phyloP scores from a whole-genome alignment of 352 stramenopile genomes.

The Phytopythium chamaehyphon region DNA sequence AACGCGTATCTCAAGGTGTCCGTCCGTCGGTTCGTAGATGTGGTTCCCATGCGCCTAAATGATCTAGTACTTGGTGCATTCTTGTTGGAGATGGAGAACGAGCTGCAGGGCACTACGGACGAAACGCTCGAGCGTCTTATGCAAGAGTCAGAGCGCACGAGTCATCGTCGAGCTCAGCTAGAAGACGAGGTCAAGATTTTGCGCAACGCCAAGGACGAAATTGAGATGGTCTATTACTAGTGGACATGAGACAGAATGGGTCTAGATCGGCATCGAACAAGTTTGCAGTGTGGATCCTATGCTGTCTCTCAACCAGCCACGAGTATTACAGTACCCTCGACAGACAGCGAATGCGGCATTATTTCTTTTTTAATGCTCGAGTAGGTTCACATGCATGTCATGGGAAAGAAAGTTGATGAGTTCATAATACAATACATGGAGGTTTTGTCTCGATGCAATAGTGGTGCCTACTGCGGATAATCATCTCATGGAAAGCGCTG shows the following conservation, averaged over 20 bases:
- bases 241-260: too few relatives aligned
- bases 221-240: conserved; percentile 24
- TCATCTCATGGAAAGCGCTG: not conserved
- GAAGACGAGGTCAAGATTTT: conserved; percentile 22
- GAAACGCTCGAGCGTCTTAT: conserved; percentile 29
- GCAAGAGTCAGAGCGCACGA: conserved; percentile 25
- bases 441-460: too few relatives aligned
- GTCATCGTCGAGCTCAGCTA: conserved; percentile 17
- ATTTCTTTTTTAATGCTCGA: too few relatives aligned
- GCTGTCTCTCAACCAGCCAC: too few relatives aligned
- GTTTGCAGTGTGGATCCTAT: too few relatives aligned
- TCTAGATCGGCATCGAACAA: too few relatives aligned
- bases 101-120: conserved; percentile 30
- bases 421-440: too few relatives aligned
- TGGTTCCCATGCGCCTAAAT: conserved; percentile 32
- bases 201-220: conserved; percentile 26
- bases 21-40: conserved; percentile 24
- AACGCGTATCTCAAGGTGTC: conserved; percentile 33
- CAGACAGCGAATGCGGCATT: too few relatives aligned
- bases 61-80: conserved; percentile 26
- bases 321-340: too few relatives aligned
- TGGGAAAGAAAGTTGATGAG: too few relatives aligned
- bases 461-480: too few relatives aligned
- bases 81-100: conserved; percentile 17
- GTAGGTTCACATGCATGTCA: too few relatives aligned